Conservation (phyloP, 768 basidiomycete species). For the Flagelloscypha sp. region DNA sequence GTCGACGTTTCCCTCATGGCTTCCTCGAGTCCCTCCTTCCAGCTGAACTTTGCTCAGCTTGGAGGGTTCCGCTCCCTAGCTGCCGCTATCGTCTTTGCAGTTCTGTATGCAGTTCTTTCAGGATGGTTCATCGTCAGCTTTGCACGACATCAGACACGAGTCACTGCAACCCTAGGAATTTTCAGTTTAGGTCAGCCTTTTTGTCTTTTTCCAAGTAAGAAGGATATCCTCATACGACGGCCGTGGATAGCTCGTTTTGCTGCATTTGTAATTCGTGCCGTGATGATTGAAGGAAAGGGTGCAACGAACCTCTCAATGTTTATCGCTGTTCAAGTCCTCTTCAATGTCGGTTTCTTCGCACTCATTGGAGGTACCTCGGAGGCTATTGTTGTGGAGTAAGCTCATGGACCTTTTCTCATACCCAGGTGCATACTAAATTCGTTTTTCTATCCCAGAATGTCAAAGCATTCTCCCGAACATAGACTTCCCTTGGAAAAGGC, state of each 20-base stretch:
- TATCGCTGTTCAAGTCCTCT: slow-evolving; percentile 21
- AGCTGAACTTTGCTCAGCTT: slow-evolving; percentile 13
- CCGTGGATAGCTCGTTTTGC: slow-evolving; percentile 17
- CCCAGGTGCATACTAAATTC: no score
- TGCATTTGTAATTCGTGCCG: slow-evolving; percentile 21
- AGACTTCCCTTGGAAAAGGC: no score
- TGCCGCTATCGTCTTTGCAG: slow-evolving; percentile 19
- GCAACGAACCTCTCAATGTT: slow-evolving; percentile 18
- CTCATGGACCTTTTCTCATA: no score
- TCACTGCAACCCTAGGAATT: no score
- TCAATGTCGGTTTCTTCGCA: slow-evolving; percentile 24
- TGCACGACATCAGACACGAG: slow-evolving; percentile 14
- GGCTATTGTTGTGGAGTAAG: no score
- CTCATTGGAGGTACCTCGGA: no score
- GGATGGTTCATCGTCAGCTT: slow-evolving; percentile 15
- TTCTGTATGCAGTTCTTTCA: slow-evolving; percentile 18
- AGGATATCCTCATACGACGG: not conserved
- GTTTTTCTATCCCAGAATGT: no score
- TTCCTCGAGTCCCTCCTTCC: no score
- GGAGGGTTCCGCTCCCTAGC: slow-evolving; percentile 15
- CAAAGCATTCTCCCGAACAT: no score
- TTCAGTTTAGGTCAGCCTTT: slow-evolving; percentile 18
- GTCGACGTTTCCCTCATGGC: slow-evolving; percentile 21
- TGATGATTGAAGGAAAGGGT: slow-evolving; percentile 14
- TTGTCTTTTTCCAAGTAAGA: slow-evolving; percentile 21